Percentiles rank a stretch among this genome's conserved stretches.
Evolutionary conservation across 495 filamentous ascomycete species (phyloP).

Genomic region (Aspergillus ellipticus): DNA sequence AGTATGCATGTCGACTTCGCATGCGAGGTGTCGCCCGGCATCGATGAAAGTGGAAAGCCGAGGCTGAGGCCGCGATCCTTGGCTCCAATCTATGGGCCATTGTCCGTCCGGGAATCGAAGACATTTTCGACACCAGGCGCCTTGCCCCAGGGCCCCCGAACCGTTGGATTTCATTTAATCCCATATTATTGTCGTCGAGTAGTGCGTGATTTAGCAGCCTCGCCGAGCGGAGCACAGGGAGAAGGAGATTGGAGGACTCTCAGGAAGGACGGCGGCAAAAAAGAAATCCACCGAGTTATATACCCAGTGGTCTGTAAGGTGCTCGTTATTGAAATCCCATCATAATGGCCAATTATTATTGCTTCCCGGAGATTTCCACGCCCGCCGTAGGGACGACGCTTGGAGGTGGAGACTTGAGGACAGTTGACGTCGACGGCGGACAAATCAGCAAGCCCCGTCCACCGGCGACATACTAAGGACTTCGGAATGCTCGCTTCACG

Average conservation of each 20-base stretch:
- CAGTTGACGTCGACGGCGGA: neutral
- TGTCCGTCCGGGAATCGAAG: neutral
- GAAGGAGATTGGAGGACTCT: too few species aligned
- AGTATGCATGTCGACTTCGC: neutral
- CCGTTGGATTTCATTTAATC: neutral
- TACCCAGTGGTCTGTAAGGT: neutral
- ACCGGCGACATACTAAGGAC: too few species aligned
- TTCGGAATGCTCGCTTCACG: too few species aligned
- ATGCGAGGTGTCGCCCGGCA: slow-evolving; percentile 10
- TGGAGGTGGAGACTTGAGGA: neutral
- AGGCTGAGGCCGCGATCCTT: neutral
- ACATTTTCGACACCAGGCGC: neutral
- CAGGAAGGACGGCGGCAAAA: neutral
- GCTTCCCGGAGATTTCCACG: neutral
- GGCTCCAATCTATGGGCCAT: neutral
- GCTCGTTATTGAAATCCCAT: neutral
- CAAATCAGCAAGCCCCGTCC: too few species aligned
- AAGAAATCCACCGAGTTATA: neutral
- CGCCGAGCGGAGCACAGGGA: too few species aligned
- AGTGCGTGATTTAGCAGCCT: too few species aligned
- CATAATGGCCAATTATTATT: neutral
- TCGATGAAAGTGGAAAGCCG: slow-evolving; percentile 22
- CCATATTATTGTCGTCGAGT: neutral
- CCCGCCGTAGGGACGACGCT: neutral
- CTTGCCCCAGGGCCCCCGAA: too few species aligned